Percentiles rank a stretch among this genome's conserved stretches.
phyloP scores from a whole-genome alignment of 1,284 basidiomycete genomes.

The Apiotrichum brassicae region DNA sequence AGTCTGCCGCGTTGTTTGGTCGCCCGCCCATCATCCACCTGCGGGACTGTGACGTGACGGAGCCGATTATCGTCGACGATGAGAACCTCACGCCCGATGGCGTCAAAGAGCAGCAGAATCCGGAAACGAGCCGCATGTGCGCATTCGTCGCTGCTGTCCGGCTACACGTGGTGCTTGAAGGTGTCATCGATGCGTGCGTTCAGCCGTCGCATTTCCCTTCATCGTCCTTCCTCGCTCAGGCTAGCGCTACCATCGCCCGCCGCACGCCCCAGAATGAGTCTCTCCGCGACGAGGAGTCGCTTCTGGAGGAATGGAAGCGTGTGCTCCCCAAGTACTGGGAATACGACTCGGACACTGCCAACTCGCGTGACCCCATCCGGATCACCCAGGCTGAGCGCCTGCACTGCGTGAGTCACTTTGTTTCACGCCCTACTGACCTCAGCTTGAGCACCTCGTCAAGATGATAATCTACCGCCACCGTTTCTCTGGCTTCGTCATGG shows the following conservation, averaged over 20 bases:
- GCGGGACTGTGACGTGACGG: constrained; percentile 77
- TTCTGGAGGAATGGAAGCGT: constrained; percentile 69
- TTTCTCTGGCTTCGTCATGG: constrained; percentile 47
- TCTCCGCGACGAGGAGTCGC: constrained; percentile 66
- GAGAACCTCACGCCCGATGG: constrained; percentile 72
- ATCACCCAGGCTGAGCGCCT: constrained; percentile 78
- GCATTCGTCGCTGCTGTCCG: constrained; percentile 70
- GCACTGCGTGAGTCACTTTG: constrained; percentile 52
- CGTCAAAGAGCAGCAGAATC: constrained; percentile 60
- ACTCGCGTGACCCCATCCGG: constrained; percentile 75
- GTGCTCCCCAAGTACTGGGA: constrained; percentile 69
- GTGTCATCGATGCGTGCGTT: constrained; percentile 52
- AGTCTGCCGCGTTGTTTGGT: constrained; percentile 69
- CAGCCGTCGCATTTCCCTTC: constrained; percentile 43
- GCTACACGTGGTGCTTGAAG: constrained; percentile 73
- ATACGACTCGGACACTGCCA: constrained; percentile 69
- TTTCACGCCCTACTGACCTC: not conserved
- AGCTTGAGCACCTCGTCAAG: constrained; percentile 69
- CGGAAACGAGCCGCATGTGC: constrained; percentile 65
- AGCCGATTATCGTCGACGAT: constrained; percentile 77
- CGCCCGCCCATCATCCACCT: constrained; percentile 74
- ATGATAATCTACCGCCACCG: constrained; percentile 54
- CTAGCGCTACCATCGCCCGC: constrained; percentile 44
- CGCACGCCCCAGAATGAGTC: constrained; percentile 52
- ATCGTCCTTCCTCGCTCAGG: constrained; percentile 46